A percentile compares a stretch with the other conserved stretches of the same genome.
Evolutionary conservation across 139 green algal genomes (phyloP).

Genomic region (Haematococcus lacustris): DNA sequence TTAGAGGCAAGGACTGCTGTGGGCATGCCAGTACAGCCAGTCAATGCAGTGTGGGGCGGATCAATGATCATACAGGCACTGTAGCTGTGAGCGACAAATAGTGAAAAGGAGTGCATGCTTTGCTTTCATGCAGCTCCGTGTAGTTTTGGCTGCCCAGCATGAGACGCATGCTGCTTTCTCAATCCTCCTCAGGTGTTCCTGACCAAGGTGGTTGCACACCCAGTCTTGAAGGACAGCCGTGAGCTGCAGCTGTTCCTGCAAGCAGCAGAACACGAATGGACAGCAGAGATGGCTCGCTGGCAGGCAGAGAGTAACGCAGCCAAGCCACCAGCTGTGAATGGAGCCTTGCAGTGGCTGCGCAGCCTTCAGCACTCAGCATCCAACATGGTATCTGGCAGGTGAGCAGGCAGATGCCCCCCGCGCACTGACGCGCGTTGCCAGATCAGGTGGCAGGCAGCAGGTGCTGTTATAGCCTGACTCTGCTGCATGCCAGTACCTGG

Average conservation of each 20-base stretch:
- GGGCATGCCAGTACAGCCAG: background rate
- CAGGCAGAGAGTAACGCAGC: conserved; percentile 27
- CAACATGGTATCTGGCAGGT: conserved; percentile 43
- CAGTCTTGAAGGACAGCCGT: conserved; percentile 50
- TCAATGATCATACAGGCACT: no score
- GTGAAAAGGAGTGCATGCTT: no score
- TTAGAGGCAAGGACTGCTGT: conserved; percentile 44
- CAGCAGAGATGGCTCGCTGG: conserved; percentile 60
- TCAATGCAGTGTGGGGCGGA: no score
- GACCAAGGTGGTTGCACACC: conserved; percentile 59
- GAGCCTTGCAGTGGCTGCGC: conserved; percentile 46
- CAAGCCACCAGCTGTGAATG: conserved; percentile 28
- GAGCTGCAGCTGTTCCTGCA: conserved; percentile 55
- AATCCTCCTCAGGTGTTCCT: conserved; percentile 81
- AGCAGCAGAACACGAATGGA: conserved; percentile 75
- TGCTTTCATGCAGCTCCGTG: no score
- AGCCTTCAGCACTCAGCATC: conserved; percentile 40
- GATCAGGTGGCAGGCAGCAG: no score
- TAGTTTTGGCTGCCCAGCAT: no score
- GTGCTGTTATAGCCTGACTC: no score
- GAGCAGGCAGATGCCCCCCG: no score
- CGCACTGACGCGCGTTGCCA: no score
- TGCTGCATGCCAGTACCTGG: no score
- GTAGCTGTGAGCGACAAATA: no score
- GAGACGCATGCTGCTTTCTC: no score